These are phyloP conservation scores for Epichloe sibirici DNA, from an alignment of 2,329 filamentous ascomycete genomes.

Conservation along the genomic window DNA sequence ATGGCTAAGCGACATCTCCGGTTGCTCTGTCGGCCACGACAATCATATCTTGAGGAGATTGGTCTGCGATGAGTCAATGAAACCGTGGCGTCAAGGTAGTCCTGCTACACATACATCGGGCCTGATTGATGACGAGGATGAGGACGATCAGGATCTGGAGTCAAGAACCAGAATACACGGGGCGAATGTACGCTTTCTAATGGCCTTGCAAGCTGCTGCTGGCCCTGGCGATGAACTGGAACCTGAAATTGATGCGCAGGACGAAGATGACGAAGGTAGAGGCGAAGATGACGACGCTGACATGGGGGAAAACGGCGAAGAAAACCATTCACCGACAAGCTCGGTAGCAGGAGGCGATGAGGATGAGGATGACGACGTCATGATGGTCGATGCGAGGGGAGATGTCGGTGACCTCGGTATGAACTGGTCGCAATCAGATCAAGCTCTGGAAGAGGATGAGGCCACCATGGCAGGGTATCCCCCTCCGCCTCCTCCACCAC, in stretches of 20 bases:
- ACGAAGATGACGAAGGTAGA: conserved; percentile 41
- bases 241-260: conserved; percentile 18
- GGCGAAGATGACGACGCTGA: conserved; percentile 47
- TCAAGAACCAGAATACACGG: conserved; percentile 18
- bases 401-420: conserved; percentile 34
- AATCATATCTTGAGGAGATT: conserved; percentile 65
- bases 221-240: conserved; percentile 16
- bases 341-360: conserved; percentile 28
- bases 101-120: conserved; percentile 57
- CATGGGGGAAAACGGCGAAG: conserved; percentile 29
- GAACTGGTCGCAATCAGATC: conserved; percentile 44
- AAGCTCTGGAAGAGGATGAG: conserved; percentile 63
- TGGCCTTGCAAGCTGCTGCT: conserved; percentile 24
- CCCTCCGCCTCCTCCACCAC: conserved; percentile 51
- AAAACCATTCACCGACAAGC: conserved; percentile 21
- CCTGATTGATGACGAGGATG: conserved; percentile 31
- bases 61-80: conserved; percentile 85
- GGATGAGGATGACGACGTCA: conserved; percentile 43
- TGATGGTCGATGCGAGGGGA: conserved; percentile 42
- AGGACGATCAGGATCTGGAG: conserved; percentile 35
- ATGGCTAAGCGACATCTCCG: conserved; percentile 87
- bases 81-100: conserved; percentile 78
- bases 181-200: conserved; percentile 24
- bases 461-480: conserved; percentile 66
- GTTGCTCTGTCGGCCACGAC: conserved; percentile 74